Evolutionary conservation across 169 alveolate species (phyloP).

Genomic region (Theileria orientalis): DNA sequence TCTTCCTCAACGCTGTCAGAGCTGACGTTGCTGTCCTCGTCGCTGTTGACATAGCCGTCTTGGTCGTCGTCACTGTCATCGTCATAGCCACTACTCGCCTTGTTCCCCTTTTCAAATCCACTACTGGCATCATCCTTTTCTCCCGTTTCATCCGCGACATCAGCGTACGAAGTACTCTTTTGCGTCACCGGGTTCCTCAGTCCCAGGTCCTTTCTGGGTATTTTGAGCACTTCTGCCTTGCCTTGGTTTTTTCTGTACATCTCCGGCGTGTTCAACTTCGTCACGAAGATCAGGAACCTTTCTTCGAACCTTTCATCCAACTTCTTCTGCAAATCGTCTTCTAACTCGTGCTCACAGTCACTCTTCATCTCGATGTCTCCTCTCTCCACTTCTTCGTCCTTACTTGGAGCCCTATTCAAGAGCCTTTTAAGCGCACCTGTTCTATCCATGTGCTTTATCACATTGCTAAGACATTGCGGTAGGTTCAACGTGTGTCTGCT

Average conservation of each 20-base stretch:
- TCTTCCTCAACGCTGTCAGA: not conserved
- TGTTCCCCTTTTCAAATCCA: too few relatives aligned
- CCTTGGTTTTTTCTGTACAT: too few relatives aligned
- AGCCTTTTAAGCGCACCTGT: not conserved
- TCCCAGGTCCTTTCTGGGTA: conserved; percentile 5
- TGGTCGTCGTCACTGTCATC: not conserved
- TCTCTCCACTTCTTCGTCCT: too few relatives aligned
- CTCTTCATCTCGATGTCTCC: too few relatives aligned
- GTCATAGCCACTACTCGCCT: not conserved
- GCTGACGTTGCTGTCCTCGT: not conserved
- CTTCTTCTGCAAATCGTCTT: too few relatives aligned
- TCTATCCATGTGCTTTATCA: not conserved
- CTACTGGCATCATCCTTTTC: not conserved
- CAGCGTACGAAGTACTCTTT: not conserved
- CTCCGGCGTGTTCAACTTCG: conserved; percentile 8
- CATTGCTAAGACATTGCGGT: not conserved
- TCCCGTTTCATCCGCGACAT: not conserved
- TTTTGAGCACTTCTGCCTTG: not conserved
- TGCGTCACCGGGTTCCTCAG: not conserved
- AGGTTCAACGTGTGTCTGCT: not conserved
- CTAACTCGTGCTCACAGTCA: too few relatives aligned
- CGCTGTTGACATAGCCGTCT: not conserved
- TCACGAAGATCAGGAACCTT: conserved; percentile 10
- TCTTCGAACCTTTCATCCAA: not conserved
- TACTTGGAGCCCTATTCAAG: not conserved